These are phyloP conservation scores for Colletotrichum somersetense DNA, from an alignment of 2,329 filamentous ascomycete species.

Conservation along the genomic window DNA sequence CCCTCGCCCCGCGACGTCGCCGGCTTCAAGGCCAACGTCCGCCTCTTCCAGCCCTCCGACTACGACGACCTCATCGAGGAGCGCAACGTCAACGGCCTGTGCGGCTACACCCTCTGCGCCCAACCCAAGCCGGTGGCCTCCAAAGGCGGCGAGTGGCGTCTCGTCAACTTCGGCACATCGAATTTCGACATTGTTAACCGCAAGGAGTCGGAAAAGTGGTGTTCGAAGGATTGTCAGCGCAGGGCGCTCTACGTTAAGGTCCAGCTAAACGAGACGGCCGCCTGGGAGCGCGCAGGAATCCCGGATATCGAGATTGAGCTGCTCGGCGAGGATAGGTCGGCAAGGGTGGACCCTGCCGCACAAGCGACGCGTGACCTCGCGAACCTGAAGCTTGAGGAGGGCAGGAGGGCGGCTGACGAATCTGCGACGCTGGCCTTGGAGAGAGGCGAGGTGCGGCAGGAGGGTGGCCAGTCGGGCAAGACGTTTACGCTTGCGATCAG, in stretches of 20 bases:
- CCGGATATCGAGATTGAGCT: constrained; percentile 70
- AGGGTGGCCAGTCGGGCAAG: constrained; percentile 47
- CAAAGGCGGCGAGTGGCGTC: constrained; percentile 74
- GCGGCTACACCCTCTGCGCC: constrained; percentile 86
- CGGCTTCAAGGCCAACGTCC: constrained; percentile 75
- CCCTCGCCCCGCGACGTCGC: constrained; percentile 70
- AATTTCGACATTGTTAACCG: constrained; percentile 77
- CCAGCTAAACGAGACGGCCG: constrained; percentile 86
- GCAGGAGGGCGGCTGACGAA: constrained; percentile 55
- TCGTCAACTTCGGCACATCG: constrained; percentile 66
- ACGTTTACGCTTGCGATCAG: constrained; percentile 63
- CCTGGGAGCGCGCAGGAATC: constrained; percentile 81
- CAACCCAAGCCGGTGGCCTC: constrained; percentile 69
- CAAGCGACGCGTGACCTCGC: constrained; percentile 54
- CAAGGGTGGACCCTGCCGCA: constrained; percentile 57
- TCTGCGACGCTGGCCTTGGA: constrained; percentile 63
- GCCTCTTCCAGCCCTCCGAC: constrained; percentile 85
- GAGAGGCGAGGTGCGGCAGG: constrained; percentile 53
- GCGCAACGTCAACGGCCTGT: constrained; percentile 84
- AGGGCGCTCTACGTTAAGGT: constrained; percentile 88
- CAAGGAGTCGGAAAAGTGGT: constrained; percentile 87
- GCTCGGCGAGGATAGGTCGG: constrained; percentile 72
- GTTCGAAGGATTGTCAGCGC: constrained; percentile 81
- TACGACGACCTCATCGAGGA: constrained; percentile 91
- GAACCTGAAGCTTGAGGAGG: constrained; percentile 59